Percentiles rank a stretch among this genome's conserved stretches.
Evolutionary conservation across 257 asterid genomes (phyloP).

Genomic region (Asclepias syriaca): DNA sequence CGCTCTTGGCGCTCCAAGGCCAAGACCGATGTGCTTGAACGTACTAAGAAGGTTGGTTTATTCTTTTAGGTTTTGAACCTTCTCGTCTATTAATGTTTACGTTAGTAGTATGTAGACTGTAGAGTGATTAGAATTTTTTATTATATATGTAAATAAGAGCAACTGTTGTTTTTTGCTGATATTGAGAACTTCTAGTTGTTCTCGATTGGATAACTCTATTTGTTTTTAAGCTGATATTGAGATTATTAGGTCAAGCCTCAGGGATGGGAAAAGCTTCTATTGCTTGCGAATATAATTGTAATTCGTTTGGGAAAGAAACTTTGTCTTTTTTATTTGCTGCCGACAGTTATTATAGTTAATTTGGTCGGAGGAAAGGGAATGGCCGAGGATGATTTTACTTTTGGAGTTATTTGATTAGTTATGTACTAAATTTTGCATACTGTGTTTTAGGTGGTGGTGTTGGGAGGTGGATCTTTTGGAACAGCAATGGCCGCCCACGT

Average conservation of each 20-base stretch:
- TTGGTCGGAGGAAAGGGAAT: not conserved
- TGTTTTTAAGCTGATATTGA: too few relatives aligned
- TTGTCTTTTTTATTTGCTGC: not conserved
- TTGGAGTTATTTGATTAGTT: not conserved
- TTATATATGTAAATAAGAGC: not conserved
- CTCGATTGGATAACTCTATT: not conserved
- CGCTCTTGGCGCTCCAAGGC: conserved; percentile 74
- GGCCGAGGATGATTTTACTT: not conserved
- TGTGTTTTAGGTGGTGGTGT: conserved; percentile 67
- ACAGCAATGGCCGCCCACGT: conserved; percentile 96
- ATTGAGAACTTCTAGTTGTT: not conserved
- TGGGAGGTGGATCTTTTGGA: conserved; percentile 98
- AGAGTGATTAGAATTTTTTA: too few relatives aligned
- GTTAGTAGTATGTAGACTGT: not conserved
- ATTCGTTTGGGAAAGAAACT: not conserved
- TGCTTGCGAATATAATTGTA: not conserved
- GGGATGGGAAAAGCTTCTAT: not conserved
- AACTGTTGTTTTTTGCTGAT: not conserved
- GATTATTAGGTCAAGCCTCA: not conserved
- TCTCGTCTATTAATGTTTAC: not conserved
- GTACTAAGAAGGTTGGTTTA: conserved; percentile 65
- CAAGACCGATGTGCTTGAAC: conserved; percentile 82
- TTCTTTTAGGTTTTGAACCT: not conserved
- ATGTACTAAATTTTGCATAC: conserved; percentile 13
- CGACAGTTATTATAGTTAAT: not conserved